Evolutionary conservation across 495 filamentous ascomycete species (phyloP).

Genomic region (Saxispiralis lemnorum): DNA sequence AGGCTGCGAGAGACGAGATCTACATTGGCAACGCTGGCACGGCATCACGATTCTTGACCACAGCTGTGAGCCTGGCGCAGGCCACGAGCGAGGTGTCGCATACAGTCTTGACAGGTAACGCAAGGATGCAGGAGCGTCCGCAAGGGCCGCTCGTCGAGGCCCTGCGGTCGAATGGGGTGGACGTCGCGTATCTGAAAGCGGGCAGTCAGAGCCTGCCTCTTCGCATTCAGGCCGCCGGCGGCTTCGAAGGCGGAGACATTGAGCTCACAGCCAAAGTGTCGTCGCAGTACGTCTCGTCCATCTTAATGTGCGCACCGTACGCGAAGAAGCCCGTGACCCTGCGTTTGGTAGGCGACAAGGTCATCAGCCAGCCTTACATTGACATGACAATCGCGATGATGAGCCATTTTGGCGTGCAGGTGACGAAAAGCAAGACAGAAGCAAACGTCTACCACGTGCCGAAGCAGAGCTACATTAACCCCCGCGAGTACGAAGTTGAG

Average conservation of each 20-base stretch:
- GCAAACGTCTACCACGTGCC: conserved; percentile 91
- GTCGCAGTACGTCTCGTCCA: conserved; percentile 90
- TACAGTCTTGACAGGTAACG: conserved; percentile 81
- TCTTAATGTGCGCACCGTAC: conserved; percentile 94
- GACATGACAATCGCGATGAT: conserved; percentile 99
- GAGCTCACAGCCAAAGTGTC: conserved; percentile 85
- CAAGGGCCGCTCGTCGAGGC: conserved; percentile 91
- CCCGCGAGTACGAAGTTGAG: conserved; percentile 74
- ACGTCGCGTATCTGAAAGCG: conserved; percentile 60
- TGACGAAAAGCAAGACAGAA: conserved; percentile 52
- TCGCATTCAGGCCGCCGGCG: conserved; percentile 60
- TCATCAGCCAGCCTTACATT: conserved; percentile 92
- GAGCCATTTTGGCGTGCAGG: conserved; percentile 74
- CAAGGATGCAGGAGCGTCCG: conserved; percentile 87
- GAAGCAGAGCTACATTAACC: conserved; percentile 67
- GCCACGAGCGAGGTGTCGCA: conserved; percentile 38
- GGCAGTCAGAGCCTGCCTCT: conserved; percentile 55
- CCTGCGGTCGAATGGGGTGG: conserved; percentile 64
- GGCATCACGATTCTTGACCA: conserved; percentile 86
- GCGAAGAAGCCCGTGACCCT: conserved; percentile 86
- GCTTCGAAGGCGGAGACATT: conserved; percentile 81
- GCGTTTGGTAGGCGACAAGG: conserved; percentile 77
- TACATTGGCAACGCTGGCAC: conserved; percentile 97
- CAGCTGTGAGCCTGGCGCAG: conserved; percentile 69
- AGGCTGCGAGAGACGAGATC: conserved; percentile 54